Conservation (phyloP, 257 asterid species). For the Solanum piurae region DNA sequence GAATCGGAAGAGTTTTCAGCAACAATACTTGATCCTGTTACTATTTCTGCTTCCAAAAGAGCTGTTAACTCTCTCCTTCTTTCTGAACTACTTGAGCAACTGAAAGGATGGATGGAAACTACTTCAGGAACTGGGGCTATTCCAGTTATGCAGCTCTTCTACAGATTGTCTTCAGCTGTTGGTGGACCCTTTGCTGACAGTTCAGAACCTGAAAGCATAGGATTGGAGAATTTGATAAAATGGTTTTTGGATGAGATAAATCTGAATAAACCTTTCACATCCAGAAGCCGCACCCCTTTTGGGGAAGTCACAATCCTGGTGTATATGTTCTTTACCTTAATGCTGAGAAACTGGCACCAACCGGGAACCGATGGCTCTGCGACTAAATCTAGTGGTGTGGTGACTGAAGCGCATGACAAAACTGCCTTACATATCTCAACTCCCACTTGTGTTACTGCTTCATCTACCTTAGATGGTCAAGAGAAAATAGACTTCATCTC, state of each 20-base stretch:
- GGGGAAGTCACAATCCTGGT: constrained; percentile 83
- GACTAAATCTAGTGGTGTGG: constrained; percentile 47
- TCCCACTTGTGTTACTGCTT: constrained; percentile 32
- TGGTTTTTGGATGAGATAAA: constrained; percentile 92
- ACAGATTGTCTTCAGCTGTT: constrained; percentile 82
- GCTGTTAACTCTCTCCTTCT: constrained; percentile 89
- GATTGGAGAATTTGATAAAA: constrained; percentile 75
- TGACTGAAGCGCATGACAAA: constrained; percentile 59
- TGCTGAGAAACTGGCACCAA: constrained; percentile 99
- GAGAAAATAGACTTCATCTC: constrained; percentile 60
- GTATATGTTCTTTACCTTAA: constrained; percentile 91
- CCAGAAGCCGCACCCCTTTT: constrained; percentile 65
- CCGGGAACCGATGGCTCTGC: constrained; percentile 68
- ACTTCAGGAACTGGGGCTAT: constrained; percentile 83
- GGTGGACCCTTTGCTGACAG: constrained; percentile 89
- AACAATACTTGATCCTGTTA: constrained; percentile 70
- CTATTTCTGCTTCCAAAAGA: constrained; percentile 94
- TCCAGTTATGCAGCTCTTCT: constrained; percentile 93
- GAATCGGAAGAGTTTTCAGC: constrained; percentile 74
- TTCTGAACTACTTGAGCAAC: constrained; percentile 90
- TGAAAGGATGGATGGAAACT: constrained; percentile 90
- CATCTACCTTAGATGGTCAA: constrained; percentile 43
- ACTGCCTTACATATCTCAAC: constrained; percentile 31
- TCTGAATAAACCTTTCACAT: constrained; percentile 46
- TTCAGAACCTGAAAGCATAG: constrained; percentile 56